Conservation (phyloP, 2,329 filamentous ascomycete genomes). For the Alternaria triticimaculans region DNA sequence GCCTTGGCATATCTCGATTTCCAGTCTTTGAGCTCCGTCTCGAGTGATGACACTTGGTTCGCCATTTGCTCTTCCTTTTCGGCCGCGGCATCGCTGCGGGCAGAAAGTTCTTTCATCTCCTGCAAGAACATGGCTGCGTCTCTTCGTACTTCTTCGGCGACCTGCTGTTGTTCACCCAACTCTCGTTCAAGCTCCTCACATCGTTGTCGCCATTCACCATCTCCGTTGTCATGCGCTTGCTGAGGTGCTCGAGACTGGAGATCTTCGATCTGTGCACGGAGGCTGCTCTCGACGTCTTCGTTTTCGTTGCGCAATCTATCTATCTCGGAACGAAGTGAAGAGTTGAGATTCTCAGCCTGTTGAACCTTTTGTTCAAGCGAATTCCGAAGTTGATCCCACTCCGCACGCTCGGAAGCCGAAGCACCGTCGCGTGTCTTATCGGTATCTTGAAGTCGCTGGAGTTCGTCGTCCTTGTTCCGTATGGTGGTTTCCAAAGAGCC, state of each 20-base stretch:
- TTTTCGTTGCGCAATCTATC: constrained; percentile 75
- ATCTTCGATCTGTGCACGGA: constrained; percentile 69
- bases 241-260: constrained; percentile 37
- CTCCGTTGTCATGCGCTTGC: constrained; percentile 25
- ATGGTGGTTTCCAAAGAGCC: constrained; percentile 72
- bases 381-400: constrained; percentile 70
- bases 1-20: constrained; percentile 85
- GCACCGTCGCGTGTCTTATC: constrained; percentile 62
- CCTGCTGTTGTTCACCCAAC: constrained; percentile 79
- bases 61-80: constrained; percentile 83
- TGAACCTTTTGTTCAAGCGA: constrained; percentile 76
- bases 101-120: constrained; percentile 88
- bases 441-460: constrained; percentile 65
- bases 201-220: constrained; percentile 46
- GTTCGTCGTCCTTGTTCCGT: constrained; percentile 73
- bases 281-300: constrained; percentile 65
- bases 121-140: constrained; percentile 83
- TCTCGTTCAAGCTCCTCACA: constrained; percentile 57
- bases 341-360: constrained; percentile 77
- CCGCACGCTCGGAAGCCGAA: constrained; percentile 69
- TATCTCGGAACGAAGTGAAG: constrained; percentile 79
- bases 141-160: constrained; percentile 84
- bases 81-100: constrained; percentile 77
- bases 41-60: constrained; percentile 75
- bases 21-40: constrained; percentile 88